A percentile compares a stretch with the other conserved stretches of the same genome.
phyloP scores from a whole-genome alignment of 371 early-diverging fungal species.

The Rhizopus stolonifer region DNA sequence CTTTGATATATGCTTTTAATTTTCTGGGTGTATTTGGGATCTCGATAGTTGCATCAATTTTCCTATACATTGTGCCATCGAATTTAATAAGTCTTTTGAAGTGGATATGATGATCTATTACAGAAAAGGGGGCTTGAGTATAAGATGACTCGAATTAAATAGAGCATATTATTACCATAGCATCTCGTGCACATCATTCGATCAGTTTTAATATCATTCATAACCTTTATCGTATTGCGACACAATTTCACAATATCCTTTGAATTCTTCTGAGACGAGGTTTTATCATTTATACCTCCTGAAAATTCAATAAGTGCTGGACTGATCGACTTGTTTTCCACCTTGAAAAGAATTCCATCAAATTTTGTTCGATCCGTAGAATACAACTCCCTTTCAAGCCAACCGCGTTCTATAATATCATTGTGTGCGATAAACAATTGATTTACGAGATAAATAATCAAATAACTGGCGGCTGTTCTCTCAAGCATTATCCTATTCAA shows the following conservation, averaged over 20 bases:
- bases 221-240: neutral
- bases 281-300: slow-evolving; percentile 7
- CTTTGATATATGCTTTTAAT: too few species aligned
- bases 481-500: slow-evolving; percentile 1
- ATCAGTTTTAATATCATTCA: neutral
- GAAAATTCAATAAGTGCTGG: slow-evolving; percentile 9
- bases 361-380: slow-evolving; percentile 7
- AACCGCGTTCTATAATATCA: slow-evolving; percentile 9
- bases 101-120: slow-evolving; percentile 1
- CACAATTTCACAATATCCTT: slow-evolving; percentile 6
- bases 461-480: slow-evolving; percentile 9
- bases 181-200: slow-evolving; percentile 8
- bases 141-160: neutral
- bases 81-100: neutral
- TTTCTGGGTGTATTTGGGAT: too few species aligned
- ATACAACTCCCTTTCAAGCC: slow-evolving; percentile 18
- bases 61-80: too few species aligned
- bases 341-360: slow-evolving; percentile 9
- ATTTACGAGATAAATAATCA: slow-evolving; percentile 8
- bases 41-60: too few species aligned
- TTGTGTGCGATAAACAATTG: slow-evolving; percentile 12
- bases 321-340: neutral
- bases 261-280: slow-evolving; percentile 2
- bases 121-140: neutral
- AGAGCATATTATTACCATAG: neutral